phyloP scores from a whole-genome alignment of 2,329 filamentous ascomycete species.

The Cladosporium sp. region DNA sequence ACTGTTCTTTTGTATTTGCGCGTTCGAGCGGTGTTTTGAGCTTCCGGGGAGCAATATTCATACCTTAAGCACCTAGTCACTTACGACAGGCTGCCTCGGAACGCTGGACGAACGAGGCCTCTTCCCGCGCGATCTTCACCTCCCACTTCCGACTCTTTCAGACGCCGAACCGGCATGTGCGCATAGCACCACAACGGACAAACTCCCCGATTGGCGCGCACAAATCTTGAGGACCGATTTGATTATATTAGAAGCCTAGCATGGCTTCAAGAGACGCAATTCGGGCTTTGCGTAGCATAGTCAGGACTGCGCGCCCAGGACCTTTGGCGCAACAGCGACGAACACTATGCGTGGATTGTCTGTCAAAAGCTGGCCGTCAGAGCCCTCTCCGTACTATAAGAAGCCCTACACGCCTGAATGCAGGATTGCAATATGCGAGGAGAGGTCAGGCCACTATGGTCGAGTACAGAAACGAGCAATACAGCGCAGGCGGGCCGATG shows the following conservation, averaged over 20 bases:
- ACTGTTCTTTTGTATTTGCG: too few species aligned
- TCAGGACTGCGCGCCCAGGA: conserved; percentile 15
- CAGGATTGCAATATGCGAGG: not conserved
- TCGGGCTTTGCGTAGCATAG: conserved; percentile 21
- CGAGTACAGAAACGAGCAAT: conserved; percentile 23
- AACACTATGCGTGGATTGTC: conserved; percentile 23
- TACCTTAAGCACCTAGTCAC: too few species aligned
- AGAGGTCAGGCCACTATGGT: conserved; percentile 26
- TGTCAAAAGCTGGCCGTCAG: conserved; percentile 15
- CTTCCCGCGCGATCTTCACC: not conserved
- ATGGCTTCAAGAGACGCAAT: conserved; percentile 7
- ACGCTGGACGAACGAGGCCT: too few species aligned
- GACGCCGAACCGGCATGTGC: not conserved
- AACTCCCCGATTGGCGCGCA: conserved; percentile 10
- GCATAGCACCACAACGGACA: not conserved
- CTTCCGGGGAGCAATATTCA: too few species aligned
- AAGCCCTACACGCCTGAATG: not conserved
- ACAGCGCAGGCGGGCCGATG: conserved; percentile 59
- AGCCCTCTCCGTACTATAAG: not conserved
- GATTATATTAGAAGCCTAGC: conserved; percentile 14
- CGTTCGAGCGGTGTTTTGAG: too few species aligned
- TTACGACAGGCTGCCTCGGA: too few species aligned
- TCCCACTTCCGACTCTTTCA: not conserved
- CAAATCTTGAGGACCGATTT: not conserved
- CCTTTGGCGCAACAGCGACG: conserved; percentile 18